Base-by-base conservation (phyloP, 495 filamentous ascomycete species). In the Tuber microsphaerosporum region DNA sequence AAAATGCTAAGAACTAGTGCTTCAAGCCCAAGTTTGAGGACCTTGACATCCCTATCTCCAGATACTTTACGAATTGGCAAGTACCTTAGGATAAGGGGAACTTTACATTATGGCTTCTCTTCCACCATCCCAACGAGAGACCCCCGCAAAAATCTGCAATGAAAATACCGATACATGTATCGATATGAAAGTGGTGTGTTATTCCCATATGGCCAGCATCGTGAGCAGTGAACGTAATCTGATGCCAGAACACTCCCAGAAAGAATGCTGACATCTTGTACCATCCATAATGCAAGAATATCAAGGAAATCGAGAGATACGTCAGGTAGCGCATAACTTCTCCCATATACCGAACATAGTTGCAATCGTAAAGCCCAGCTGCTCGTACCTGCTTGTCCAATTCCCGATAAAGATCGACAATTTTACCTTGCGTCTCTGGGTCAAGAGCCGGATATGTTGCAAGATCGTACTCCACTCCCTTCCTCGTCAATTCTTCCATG, bases 131-230 rank as follows among this genome's bases (percentile, higher is more conserved):
- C 20, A 95, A 76, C 69, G 92, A 95, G n/a, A 99, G 85, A 6
- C 95, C 95, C 34, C 95, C 95, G 4, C 94, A 85, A 79, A 92
- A 99, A 82, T 97, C 90, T 37, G 95, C 94, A 79, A 98, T 92
- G 73, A 97, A 84, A 79, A 98, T 97, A 46, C 93, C 94, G 79
- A 98, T 93, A 48, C 91, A 85, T 9, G 91, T 91, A 84, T 99
- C 95, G 26, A 88, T 84, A 39, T 90, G 89, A 84, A 93, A 97
- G 81, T 90, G 84, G 82, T 97, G 95, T 43, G 95, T 99, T 77
- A 99, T 97, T 75, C 92, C 95, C 92, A 97, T 97, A 84, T 99
- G 95, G 9, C 94, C 94, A 51, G 95, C 93, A 87, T 99, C 95
- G 86, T 99, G 95, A 77, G 93, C 95, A 8, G 91, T 90, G 84